Evolutionary conservation across 805 yeast species (phyloP).

Genomic region (Saccharomyces paradoxus): DNA sequence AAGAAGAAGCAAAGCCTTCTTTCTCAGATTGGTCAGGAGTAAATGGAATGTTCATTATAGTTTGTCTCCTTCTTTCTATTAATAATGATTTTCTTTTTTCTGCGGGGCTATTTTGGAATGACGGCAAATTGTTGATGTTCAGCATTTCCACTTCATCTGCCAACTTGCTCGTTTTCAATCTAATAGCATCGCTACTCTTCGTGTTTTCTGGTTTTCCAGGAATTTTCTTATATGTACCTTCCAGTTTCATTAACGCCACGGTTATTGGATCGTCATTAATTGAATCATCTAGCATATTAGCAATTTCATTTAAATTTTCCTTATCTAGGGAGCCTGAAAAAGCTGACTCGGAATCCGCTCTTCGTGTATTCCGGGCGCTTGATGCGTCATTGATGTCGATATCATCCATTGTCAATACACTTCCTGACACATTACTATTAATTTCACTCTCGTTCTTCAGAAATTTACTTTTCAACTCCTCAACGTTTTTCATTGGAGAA

Average conservation of each 20-base stretch:
- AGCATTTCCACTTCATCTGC: constrained; percentile 15
- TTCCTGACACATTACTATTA: constrained; percentile 8
- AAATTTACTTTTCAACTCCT: constrained; percentile 25
- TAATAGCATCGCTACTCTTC: background rate
- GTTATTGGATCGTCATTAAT: constrained; percentile 59
- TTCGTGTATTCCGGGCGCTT: background rate
- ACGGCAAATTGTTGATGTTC: constrained; percentile 8
- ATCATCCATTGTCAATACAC: constrained; percentile 1
- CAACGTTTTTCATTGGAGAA: constrained; percentile 29
- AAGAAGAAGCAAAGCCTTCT: constrained; percentile 6
- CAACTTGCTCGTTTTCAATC: background rate
- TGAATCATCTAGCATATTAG: constrained; percentile 77
- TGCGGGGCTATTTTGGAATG: constrained; percentile 10
- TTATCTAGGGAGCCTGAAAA: background rate
- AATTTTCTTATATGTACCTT: constrained; percentile 45
- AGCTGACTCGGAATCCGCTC: background rate
- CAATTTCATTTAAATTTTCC: constrained; percentile 40
- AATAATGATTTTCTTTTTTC: constrained; percentile 27
- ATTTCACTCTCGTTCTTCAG: constrained; percentile 12
- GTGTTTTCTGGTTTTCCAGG: constrained; percentile 1
- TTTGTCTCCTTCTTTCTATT: constrained; percentile 34
- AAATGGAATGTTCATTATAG: constrained; percentile 29
- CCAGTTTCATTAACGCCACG: constrained; percentile 68
- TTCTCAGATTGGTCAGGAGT: constrained; percentile 22
- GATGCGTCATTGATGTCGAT: background rate